Base-by-base conservation (phyloP, 495 filamentous ascomycete species). In the Aspergillus sclerotioniger region DNA sequence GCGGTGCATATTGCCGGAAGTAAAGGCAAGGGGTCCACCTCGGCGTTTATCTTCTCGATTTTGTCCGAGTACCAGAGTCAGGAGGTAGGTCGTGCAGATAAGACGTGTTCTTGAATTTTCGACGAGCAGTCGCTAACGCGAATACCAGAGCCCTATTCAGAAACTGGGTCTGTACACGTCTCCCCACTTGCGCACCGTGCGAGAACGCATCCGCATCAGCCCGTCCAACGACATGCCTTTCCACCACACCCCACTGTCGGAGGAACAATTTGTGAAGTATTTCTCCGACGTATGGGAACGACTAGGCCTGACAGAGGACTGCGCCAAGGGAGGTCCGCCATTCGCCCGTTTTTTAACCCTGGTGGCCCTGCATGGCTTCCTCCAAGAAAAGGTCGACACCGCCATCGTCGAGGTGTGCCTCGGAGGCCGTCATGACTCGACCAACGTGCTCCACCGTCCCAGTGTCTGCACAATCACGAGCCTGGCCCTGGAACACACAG, bases 331-430 rank as follows among this genome's bases (percentile, higher is more conserved):
- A 6, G 37, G 37, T 5, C 7, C 64, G 58, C 44, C 45, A 21
- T 49, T 49, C 12, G 46, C 46, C 12, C 20, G 19, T 3, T 49
- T 49, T 10, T 76, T 95, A 37, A 91, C 88, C 0, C 74, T 95
- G 2, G 82, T 93, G 79, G 88, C 86, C 53, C 87, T 88, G 62
- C 87, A 93, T 62, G 79, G 86, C 13, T 95, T 87, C 62, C 60
- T 94, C 17, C 67, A 75, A 20, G 87, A 91, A 68, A 80, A 79
- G 13, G 83, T 93, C 8, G 83, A 91, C 46, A 79, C 79, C 0
- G 88, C 89, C 3, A 76, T 94, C 3, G 89, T 91, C 31, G 90
- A 94, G 67, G 89, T 87, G 20, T 90, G 91, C 10, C 84, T 94
- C 31, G 90, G 91, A 0, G 91, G 90, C 19, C 88, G 91, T 68